A percentile compares a stretch with the other conserved stretches of the same genome.
Evolutionary conservation across 1,284 basidiomycete species (phyloP).

Genomic region (Pseudozyma flocculosa): DNA sequence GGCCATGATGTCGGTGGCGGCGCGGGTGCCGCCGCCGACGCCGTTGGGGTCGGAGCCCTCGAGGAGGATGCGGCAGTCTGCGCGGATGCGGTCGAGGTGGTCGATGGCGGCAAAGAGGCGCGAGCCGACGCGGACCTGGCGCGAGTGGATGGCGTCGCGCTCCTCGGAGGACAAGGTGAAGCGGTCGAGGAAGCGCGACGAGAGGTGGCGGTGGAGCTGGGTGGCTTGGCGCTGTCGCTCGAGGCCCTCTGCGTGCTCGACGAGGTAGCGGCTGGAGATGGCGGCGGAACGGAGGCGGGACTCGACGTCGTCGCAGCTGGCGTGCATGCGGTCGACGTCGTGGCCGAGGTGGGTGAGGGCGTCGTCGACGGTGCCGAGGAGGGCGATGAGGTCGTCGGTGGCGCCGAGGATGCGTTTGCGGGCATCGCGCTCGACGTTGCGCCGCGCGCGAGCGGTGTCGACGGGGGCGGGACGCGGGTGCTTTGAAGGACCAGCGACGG

Average conservation of each 20-base stretch:
- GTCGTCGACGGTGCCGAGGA: slow-evolving; percentile 81
- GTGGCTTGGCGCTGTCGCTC: slow-evolving; percentile 17
- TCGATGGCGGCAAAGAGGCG: slow-evolving; percentile 83
- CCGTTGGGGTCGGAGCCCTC: background rate
- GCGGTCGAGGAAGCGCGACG: slow-evolving; percentile 74
- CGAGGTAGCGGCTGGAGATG: slow-evolving; percentile 27
- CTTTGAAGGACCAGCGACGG: background rate
- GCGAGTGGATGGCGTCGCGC: slow-evolving; percentile 70
- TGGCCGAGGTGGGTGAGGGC: slow-evolving; percentile 55
- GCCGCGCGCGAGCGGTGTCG: slow-evolving; percentile 66
- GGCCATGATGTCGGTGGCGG: slow-evolving; percentile 71
- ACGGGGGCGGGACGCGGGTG: slow-evolving; percentile 5
- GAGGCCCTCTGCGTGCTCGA: slow-evolving; percentile 32
- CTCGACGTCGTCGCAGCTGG: slow-evolving; percentile 25
- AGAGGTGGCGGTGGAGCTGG: slow-evolving; percentile 65
- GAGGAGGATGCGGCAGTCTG: slow-evolving; percentile 67
- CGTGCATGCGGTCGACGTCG: slow-evolving; percentile 20
- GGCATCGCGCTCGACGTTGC: slow-evolving; percentile 77
- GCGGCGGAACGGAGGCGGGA: slow-evolving; percentile 11
- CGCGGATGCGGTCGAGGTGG: slow-evolving; percentile 76
- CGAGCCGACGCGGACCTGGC: slow-evolving; percentile 73
- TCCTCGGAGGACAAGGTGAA: slow-evolving; percentile 81
- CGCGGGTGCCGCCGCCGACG: slow-evolving; percentile 19
- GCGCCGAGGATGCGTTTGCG: slow-evolving; percentile 77
- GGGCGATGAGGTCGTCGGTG: slow-evolving; percentile 75